These are phyloP conservation scores for Fonsecaea pugnacius DNA, from an alignment of 2,329 filamentous ascomycete species.

Conservation along the genomic window DNA sequence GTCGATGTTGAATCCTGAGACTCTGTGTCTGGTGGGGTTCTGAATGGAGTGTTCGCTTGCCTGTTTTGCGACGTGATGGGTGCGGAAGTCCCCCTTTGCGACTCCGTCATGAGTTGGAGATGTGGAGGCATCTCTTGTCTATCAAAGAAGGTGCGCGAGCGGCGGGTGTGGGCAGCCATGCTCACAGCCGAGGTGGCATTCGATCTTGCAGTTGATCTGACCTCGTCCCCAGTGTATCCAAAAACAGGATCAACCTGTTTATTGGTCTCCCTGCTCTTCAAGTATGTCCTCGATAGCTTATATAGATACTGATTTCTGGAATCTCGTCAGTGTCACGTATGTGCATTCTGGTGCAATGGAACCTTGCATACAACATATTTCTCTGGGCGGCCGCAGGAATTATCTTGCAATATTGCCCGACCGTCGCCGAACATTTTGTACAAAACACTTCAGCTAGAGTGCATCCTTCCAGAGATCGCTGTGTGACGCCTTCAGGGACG, in stretches of 20 bases:
- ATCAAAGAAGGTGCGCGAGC: slow-evolving; percentile 23
- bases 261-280: slow-evolving; percentile 31
- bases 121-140: slow-evolving; percentile 12
- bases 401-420: slow-evolving; percentile 37
- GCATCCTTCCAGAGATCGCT: slow-evolving; percentile 34
- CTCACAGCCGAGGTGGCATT: slow-evolving; percentile 20
- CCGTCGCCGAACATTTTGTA: slow-evolving; percentile 30
- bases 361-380: slow-evolving; percentile 28
- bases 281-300: slow-evolving; percentile 35
- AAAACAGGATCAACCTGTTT: slow-evolving; percentile 30
- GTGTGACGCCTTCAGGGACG: slow-evolving; percentile 32
- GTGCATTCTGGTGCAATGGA: not conserved
- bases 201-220: slow-evolving; percentile 13
- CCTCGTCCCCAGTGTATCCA: slow-evolving; percentile 17
- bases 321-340: not conserved
- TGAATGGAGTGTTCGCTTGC: not conserved
- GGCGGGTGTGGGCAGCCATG: slow-evolving; percentile 14
- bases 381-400: slow-evolving; percentile 27
- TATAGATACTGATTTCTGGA: slow-evolving; percentile 35
- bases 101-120: slow-evolving; percentile 10
- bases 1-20: not conserved
- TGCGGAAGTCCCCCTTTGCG: slow-evolving; percentile 9
- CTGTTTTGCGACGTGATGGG: slow-evolving; percentile 1
- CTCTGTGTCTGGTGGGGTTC: not conserved
- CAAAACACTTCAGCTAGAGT: slow-evolving; percentile 36